Evolutionary conservation across 495 filamentous ascomycete genomes (phyloP).

Genomic region (Aspergillus biplanus): DNA sequence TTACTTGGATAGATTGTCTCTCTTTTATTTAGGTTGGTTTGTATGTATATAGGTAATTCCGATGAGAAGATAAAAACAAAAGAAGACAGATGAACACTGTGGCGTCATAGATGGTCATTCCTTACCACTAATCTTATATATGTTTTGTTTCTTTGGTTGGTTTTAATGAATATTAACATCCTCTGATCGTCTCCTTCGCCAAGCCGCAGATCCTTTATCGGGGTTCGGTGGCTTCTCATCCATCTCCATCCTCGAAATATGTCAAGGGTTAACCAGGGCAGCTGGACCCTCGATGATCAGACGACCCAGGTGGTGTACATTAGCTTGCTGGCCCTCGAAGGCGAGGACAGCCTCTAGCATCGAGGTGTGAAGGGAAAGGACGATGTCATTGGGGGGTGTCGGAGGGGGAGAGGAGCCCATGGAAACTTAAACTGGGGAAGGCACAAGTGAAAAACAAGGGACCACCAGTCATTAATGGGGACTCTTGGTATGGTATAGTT

Average conservation of each 20-base stretch:
- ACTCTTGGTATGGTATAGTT: neutral
- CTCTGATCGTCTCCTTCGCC: neutral
- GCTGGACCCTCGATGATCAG: constrained; percentile 8
- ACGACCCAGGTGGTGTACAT: constrained; percentile 11
- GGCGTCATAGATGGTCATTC: neutral
- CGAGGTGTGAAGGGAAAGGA: constrained; percentile 9
- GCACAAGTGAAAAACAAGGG: neutral
- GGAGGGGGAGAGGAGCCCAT: neutral
- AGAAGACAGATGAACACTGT: neutral
- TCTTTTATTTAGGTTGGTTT: constrained; percentile 5
- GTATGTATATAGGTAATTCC: neutral
- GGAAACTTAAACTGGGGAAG: no score
- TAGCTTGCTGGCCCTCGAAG: constrained; percentile 3
- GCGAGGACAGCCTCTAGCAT: constrained; percentile 20
- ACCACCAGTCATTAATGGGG: neutral
- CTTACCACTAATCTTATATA: neutral
- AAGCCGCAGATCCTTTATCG: neutral
- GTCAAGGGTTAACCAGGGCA: no score
- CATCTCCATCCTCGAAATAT: neutral
- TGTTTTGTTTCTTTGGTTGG: neutral
- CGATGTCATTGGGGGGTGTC: constrained; percentile 14
- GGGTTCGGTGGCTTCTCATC: neutral
- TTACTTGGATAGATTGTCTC: neutral
- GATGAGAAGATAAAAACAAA: neutral
- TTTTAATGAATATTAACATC: neutral